phyloP scores from a whole-genome alignment of 768 basidiomycete genomes.

The Xanthoconium purpureum region DNA sequence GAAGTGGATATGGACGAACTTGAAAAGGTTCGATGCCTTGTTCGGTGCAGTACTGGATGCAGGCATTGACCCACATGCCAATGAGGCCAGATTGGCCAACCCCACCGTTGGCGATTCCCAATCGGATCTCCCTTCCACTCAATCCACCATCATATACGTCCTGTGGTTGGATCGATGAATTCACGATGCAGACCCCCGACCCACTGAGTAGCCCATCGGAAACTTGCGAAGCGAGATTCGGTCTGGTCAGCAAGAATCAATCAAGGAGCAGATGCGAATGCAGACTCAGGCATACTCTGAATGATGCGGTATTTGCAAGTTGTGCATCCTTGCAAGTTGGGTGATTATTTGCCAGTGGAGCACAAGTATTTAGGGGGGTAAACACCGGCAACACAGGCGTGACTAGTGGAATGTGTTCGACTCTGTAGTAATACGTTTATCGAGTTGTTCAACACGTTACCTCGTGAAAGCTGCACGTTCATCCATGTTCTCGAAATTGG shows the following conservation, averaged over 20 bases:
- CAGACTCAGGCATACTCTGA: conserved; percentile 1
- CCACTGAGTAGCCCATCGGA: background rate
- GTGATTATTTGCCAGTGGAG: background rate
- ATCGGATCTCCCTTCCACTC: conserved; percentile 29
- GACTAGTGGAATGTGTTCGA: no score
- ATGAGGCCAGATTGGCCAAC: conserved; percentile 53
- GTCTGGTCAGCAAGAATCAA: conserved; percentile 1
- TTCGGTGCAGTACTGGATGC: conserved; percentile 33
- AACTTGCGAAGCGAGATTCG: background rate
- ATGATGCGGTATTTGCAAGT: background rate
- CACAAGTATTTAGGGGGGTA: background rate
- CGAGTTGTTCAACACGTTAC: no score
- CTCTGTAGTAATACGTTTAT: no score
- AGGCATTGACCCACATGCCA: conserved; percentile 45
- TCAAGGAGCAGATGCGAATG: background rate
- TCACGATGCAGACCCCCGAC: background rate
- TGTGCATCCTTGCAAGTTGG: background rate
- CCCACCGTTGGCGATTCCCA: conserved; percentile 50
- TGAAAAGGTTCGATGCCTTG: conserved; percentile 26
- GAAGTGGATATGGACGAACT: conserved; percentile 31
- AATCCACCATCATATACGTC: conserved; percentile 43
- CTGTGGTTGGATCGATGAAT: conserved; percentile 11
- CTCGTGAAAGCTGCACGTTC: no score
- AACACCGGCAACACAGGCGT: no score
- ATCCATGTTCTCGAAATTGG: no score